These are phyloP conservation scores for Penicillium simplicissimum DNA, from an alignment of 495 filamentous ascomycete species.

Conservation along the genomic window DNA sequence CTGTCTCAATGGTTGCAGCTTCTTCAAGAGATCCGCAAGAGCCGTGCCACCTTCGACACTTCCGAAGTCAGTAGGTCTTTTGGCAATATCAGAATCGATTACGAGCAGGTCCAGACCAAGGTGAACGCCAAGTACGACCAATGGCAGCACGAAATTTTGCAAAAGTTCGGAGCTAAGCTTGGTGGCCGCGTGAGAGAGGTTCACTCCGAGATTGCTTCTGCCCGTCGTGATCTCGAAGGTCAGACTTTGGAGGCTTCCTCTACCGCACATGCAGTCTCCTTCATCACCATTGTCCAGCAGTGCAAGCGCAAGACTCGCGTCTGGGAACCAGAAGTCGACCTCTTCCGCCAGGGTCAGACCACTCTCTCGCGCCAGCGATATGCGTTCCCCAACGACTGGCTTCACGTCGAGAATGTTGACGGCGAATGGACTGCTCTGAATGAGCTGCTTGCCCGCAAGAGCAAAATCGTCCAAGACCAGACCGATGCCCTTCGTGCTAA, in stretches of 20 bases:
- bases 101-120: conserved; percentile 96
- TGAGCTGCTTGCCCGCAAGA: conserved; percentile 83
- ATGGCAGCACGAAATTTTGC: conserved; percentile 96
- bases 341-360: conserved; percentile 92
- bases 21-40: conserved; percentile 92
- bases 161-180: conserved; percentile 86
- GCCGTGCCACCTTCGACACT: conserved; percentile 91
- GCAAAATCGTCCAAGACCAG: conserved; percentile 92
- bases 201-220: conserved; percentile 83
- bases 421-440: conserved; percentile 89
- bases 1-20: conserved; percentile 90
- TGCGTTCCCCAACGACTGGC: conserved; percentile 90
- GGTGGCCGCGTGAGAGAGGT: conserved; percentile 90
- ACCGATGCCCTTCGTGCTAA: conserved; percentile 94
- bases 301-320: conserved; percentile 89
- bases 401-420: conserved; percentile 90
- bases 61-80: conserved; percentile 89
- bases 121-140: conserved; percentile 99
- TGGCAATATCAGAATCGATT: conserved; percentile 91
- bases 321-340: conserved; percentile 94
- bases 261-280: conserved; percentile 93
- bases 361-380: conserved; percentile 86
- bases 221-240: conserved; percentile 81
- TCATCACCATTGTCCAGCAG: conserved; percentile 96
- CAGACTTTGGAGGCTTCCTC: conserved; percentile 90